These are phyloP conservation scores for Cytospora mali DNA, from an alignment of 2,329 filamentous ascomycete genomes.

Conservation along the genomic window DNA sequence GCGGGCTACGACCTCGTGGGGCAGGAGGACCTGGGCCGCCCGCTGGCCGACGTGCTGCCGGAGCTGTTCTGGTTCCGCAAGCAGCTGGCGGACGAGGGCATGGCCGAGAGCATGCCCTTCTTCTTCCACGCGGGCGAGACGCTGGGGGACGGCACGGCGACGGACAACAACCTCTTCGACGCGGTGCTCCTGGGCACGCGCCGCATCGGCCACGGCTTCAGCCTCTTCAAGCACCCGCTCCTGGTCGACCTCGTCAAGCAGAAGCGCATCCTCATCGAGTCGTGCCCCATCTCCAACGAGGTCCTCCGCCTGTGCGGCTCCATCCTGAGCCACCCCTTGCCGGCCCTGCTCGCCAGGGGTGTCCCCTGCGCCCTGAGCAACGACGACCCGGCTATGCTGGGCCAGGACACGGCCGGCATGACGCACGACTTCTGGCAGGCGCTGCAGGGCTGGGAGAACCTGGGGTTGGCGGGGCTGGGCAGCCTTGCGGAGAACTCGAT, in stretches of 20 bases:
- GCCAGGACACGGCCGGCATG: slow-evolving; percentile 79
- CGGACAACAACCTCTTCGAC: slow-evolving; percentile 85
- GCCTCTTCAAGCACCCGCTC: slow-evolving; percentile 87
- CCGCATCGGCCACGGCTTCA: slow-evolving; percentile 87
- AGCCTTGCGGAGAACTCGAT: slow-evolving; percentile 91
- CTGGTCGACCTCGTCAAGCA: slow-evolving; percentile 88
- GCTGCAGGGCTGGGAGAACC: slow-evolving; percentile 87
- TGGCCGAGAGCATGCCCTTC: slow-evolving; percentile 75
- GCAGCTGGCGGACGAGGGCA: slow-evolving; percentile 73
- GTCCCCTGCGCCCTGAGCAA: slow-evolving; percentile 85
- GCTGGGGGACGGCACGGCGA: slow-evolving; percentile 71
- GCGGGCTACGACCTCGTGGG: slow-evolving; percentile 90
- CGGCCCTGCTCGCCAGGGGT: slow-evolving; percentile 80
- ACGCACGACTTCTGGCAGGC: slow-evolving; percentile 95
- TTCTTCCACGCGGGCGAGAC: slow-evolving; percentile 95
- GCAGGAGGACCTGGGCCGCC: slow-evolving; percentile 78
- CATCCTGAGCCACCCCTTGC: slow-evolving; percentile 78
- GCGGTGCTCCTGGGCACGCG: slow-evolving; percentile 84
- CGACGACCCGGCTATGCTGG: slow-evolving; percentile 87
- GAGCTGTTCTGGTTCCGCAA: slow-evolving; percentile 94
- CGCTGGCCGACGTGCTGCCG: slow-evolving; percentile 76
- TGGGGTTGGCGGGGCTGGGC: slow-evolving; percentile 83
- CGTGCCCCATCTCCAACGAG: slow-evolving; percentile 90
- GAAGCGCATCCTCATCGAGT: slow-evolving; percentile 84
- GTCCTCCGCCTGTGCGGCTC: slow-evolving; percentile 77